phyloP scores from a whole-genome alignment of 202 grass and related monocot species.

The Bolboschoenoplectus hybrid region DNA sequence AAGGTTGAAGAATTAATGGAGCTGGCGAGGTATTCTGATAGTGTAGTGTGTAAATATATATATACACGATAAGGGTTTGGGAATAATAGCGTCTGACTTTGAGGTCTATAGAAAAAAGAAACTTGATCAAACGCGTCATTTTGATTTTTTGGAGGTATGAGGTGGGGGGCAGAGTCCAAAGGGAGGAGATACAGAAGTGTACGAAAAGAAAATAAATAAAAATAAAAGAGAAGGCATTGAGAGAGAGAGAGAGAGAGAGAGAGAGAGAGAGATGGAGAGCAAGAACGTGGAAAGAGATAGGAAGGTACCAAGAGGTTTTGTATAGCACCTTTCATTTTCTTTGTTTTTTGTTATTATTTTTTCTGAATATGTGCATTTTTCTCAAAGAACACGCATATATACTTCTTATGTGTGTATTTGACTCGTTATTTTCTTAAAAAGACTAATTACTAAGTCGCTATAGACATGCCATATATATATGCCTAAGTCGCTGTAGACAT shows the following conservation, averaged over 20 bases:
- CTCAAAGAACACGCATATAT: not conserved
- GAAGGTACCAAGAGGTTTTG: slow-evolving; percentile 1
- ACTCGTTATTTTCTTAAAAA: not conserved
- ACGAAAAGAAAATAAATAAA: not conserved
- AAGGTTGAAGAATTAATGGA: not conserved
- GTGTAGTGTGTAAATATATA: not conserved
- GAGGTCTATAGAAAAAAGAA: not conserved
- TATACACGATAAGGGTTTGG: not conserved
- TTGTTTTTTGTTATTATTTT: not conserved
- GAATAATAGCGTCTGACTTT: slow-evolving; percentile 1
- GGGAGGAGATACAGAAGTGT: not conserved
- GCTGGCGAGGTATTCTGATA: not conserved
- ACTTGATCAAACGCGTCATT: not conserved
- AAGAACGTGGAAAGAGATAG: slow-evolving; percentile 1
- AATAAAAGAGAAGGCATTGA: not conserved
- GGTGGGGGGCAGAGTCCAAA: not conserved
- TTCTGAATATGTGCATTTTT: not conserved
- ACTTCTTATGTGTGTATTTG: not conserved
- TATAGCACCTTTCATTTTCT: not conserved
- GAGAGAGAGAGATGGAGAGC: not conserved
- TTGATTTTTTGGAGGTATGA: not conserved
- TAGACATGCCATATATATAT: no score
- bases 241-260: not conserved
- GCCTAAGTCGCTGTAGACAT: no score
- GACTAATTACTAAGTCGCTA: no score